Conservation (phyloP, 352 stramenopile genomes). For the Phytopythium ostracodes region DNA sequence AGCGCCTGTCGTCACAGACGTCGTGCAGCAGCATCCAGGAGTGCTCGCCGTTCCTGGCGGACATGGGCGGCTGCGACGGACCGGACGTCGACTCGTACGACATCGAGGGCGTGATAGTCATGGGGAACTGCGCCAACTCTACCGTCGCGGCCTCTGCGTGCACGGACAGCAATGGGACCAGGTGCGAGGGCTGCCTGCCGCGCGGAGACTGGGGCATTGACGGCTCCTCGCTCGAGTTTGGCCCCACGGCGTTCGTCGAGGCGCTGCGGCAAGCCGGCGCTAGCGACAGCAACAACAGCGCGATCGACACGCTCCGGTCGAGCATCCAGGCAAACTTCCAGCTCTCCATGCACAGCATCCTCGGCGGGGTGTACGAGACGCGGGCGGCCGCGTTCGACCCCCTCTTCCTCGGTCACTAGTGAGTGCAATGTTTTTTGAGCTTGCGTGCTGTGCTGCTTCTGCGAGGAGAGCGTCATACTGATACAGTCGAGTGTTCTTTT, state of each 20-base stretch:
- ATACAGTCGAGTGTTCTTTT: conserved; percentile 11
- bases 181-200: conserved; percentile 58
- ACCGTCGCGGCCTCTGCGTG: conserved; percentile 45
- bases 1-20: conserved; percentile 36
- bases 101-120: conserved; percentile 22
- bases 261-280: conserved; percentile 39
- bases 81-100: conserved; percentile 23
- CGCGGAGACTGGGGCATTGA: conserved; percentile 64
- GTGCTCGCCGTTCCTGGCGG: conserved; percentile 46
- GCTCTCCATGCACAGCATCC: conserved; percentile 34
- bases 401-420: conserved; percentile 47
- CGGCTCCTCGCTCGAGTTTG: conserved; percentile 60
- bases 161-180: conserved; percentile 22
- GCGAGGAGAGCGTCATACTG: not conserved
- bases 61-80: conserved; percentile 49
- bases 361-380: conserved; percentile 39
- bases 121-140: conserved; percentile 53
- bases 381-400: conserved; percentile 39
- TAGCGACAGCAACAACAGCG: conserved; percentile 26
- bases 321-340: conserved; percentile 36
- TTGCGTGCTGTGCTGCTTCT: not conserved
- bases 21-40: conserved; percentile 31
- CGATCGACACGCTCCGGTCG: conserved; percentile 30
- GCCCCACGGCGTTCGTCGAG: conserved; percentile 54
- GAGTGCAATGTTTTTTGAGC: too few species aligned